These are phyloP conservation scores for Neofusicoccum sp. DNA, from an alignment of 2,329 filamentous ascomycete genomes.

Conservation along the genomic window DNA sequence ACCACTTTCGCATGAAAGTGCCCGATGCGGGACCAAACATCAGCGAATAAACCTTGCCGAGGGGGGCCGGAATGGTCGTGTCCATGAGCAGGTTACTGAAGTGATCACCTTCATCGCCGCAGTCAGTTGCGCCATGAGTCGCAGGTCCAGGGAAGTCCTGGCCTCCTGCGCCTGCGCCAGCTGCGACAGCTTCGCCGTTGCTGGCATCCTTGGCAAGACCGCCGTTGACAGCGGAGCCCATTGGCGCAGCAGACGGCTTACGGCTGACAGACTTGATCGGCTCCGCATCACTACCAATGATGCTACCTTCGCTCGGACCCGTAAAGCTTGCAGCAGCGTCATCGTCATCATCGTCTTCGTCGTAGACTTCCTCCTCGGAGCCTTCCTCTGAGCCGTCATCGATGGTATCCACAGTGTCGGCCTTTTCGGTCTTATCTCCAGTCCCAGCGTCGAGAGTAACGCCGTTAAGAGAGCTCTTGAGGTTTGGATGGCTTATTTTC, in stretches of 20 bases:
- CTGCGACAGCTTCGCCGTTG: constrained; percentile 41
- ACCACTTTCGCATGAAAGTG: constrained; percentile 82
- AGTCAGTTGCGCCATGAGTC: constrained; percentile 82
- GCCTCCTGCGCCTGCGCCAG: constrained; percentile 41
- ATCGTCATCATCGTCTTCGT: constrained; percentile 77
- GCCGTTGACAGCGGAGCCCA: constrained; percentile 43
- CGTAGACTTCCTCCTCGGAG: constrained; percentile 76
- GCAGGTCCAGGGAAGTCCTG: constrained; percentile 83
- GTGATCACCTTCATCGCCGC: constrained; percentile 74
- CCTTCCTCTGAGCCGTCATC: constrained; percentile 58
- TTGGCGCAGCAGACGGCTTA: constrained; percentile 67
- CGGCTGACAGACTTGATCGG: constrained; percentile 61
- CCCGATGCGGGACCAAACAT: constrained; percentile 82
- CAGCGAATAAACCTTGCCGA: constrained; percentile 88
- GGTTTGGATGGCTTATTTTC: constrained; percentile 91
- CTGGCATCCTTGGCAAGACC: constrained; percentile 43
- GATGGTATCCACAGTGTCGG: constrained; percentile 51
- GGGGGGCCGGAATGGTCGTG: constrained; percentile 80
- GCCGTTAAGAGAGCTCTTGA: constrained; percentile 90
- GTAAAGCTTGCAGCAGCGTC: constrained; percentile 67
- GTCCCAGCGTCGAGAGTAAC: constrained; percentile 77
- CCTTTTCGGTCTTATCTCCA: constrained; percentile 89
- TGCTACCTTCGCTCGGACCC: constrained; percentile 57
- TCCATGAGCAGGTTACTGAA: constrained; percentile 86
- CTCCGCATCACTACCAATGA: constrained; percentile 57